Percentiles rank a stretch among this genome's conserved stretches.
phyloP scores from a whole-genome alignment of 2,329 filamentous ascomycete genomes.

The Aspergillus neoniger region DNA sequence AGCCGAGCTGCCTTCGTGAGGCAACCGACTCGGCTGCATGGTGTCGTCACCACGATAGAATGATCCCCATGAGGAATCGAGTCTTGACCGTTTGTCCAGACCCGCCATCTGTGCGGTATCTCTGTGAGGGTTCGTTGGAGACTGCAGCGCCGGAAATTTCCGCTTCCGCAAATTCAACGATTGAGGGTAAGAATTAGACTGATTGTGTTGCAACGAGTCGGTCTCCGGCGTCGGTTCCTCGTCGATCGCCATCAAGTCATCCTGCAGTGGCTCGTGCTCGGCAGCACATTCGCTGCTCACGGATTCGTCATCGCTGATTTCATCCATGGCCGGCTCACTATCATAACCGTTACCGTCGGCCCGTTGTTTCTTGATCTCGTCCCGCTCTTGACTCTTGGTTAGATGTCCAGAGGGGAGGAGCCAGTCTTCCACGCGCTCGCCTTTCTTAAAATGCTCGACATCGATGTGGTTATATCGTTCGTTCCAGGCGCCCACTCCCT shows the following conservation, averaged over 20 bases:
- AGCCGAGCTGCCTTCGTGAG: neutral
- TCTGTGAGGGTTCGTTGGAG: neutral
- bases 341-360: constrained; percentile 5
- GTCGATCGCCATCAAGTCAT: constrained; percentile 10
- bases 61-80: neutral
- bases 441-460: constrained; percentile 48
- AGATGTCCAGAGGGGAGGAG: constrained; percentile 28
- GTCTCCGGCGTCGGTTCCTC: neutral
- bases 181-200: neutral
- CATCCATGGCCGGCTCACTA: constrained; percentile 8
- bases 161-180: constrained; percentile 16
- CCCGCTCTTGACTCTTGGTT: constrained; percentile 22
- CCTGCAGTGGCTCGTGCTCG: constrained; percentile 12
- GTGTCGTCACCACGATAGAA: neutral
- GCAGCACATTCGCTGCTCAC: constrained; percentile 11
- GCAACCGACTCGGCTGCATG: neutral
- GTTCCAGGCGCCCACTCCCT: constrained; percentile 59
- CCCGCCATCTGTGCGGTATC: neutral
- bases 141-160: constrained; percentile 12
- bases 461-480: constrained; percentile 75
- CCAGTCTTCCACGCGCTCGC: constrained; percentile 39
- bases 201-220: neutral
- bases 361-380: constrained; percentile 7
- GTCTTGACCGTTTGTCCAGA: constrained; percentile 14
- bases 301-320: constrained; percentile 19